phyloP scores from a whole-genome alignment of 352 stramenopile genomes.

The Aphanomyces invadans region DNA sequence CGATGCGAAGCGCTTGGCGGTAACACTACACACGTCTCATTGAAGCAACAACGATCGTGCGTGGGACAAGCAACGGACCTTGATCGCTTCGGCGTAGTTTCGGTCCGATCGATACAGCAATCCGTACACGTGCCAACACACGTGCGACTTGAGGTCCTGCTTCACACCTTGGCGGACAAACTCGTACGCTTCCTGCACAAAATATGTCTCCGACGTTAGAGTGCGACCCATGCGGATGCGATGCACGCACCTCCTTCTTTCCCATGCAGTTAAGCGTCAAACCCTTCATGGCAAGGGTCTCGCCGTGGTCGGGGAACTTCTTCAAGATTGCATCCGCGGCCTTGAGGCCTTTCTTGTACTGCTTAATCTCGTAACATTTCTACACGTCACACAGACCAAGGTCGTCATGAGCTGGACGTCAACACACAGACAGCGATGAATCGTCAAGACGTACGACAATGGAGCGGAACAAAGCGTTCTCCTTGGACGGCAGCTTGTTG shows the following conservation, averaged over 20 bases:
- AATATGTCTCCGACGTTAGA: too few species aligned
- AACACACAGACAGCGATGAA: not conserved
- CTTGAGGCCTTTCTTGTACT: constrained; percentile 99
- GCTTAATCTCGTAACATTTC: constrained; percentile 98
- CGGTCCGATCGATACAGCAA: constrained; percentile 94
- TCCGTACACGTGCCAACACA: constrained; percentile 99
- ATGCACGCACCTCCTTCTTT: constrained; percentile 64
- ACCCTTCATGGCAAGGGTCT: constrained; percentile 97
- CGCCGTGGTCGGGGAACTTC: constrained; percentile 95
- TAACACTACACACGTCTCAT: constrained; percentile 96
- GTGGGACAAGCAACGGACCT: too few species aligned
- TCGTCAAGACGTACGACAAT: constrained; percentile 75
- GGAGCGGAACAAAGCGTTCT: constrained; percentile 93
- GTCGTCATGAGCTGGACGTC: not conserved
- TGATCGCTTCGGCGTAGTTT: constrained; percentile 97
- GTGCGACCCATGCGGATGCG: too few species aligned
- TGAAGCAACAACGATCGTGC: too few species aligned
- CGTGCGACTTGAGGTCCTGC: constrained; percentile 90
- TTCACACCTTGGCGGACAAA: constrained; percentile 92
- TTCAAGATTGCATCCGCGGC: constrained; percentile 92
- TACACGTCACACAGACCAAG: constrained; percentile 24
- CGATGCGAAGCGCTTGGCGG: constrained; percentile 93
- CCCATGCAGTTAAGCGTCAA: constrained; percentile 93
- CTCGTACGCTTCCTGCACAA: constrained; percentile 87
- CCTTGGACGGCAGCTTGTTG: constrained; percentile 87